Conservation (phyloP, 805 yeast genomes). For the Starmerella roubikii region DNA sequence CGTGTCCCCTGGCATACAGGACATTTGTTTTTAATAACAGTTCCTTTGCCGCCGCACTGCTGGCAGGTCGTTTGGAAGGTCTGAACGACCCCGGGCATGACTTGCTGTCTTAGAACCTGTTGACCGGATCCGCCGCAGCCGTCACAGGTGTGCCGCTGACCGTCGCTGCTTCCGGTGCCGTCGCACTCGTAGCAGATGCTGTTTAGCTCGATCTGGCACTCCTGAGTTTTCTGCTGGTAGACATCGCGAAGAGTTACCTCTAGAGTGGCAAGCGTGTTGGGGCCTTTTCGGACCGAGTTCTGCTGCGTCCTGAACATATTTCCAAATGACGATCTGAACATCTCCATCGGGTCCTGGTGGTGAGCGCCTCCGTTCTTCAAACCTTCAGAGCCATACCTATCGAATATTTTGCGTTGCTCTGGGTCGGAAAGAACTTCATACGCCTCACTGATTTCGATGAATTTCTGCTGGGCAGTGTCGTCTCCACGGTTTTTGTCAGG, state of each 20-base stretch:
- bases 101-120: constrained; percentile 47
- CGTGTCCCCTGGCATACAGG: constrained; percentile 56
- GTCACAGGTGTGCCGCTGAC: constrained; percentile 48
- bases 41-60: constrained; percentile 66
- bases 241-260: constrained; percentile 49
- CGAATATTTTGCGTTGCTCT: constrained; percentile 56
- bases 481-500: constrained; percentile 80
- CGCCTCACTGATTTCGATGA: constrained; percentile 86
- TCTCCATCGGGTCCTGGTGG: constrained; percentile 40
- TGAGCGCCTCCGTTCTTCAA: constrained; percentile 32
- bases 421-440: constrained; percentile 69
- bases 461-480: constrained; percentile 61
- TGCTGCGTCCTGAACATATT: constrained; percentile 4
- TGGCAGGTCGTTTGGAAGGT: constrained; percentile 70
- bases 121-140: constrained; percentile 70
- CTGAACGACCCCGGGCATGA: constrained; percentile 87
- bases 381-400: constrained; percentile 66
- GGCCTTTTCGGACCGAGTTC: constrained; percentile 36
- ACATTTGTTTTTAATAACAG: constrained; percentile 51
- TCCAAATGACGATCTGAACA: constrained; percentile 47
- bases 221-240: constrained; percentile 52
- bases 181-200: constrained; percentile 64
- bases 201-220: constrained; percentile 52
- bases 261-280: constrained; percentile 43
- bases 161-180: constrained; percentile 80